Evolutionary conservation across 2,329 filamentous ascomycete species (phyloP).

Genomic region (Ophiostoma fasciatum): DNA sequence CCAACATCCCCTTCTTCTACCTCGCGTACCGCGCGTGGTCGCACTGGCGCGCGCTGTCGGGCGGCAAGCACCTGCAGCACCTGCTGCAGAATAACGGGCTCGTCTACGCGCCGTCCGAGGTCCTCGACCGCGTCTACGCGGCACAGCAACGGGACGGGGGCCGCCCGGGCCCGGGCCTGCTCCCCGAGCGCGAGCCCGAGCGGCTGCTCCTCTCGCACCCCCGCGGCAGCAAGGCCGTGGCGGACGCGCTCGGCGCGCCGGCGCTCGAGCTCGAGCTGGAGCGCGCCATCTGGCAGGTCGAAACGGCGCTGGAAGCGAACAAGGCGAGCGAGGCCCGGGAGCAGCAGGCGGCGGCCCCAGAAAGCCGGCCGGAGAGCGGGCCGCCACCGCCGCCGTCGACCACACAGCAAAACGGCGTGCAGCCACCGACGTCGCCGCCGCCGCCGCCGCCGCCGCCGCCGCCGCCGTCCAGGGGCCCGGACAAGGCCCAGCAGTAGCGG

Average conservation of each 20-base stretch:
- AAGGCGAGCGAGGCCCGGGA: no score
- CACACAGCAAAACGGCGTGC: no score
- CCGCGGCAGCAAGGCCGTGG: slow-evolving; percentile 18
- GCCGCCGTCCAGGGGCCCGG: no score
- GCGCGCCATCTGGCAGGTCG: slow-evolving; percentile 61
- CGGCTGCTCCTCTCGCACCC: slow-evolving; percentile 24
- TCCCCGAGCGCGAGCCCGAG: slow-evolving; percentile 24
- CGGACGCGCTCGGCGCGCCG: slow-evolving; percentile 46
- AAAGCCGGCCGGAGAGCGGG: not conserved
- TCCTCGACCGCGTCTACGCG: slow-evolving; percentile 61
- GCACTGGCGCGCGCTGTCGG: slow-evolving; percentile 74
- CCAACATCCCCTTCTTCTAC: slow-evolving; percentile 96
- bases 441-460: no score
- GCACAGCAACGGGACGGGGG: slow-evolving; percentile 12
- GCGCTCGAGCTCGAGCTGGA: slow-evolving; percentile 60
- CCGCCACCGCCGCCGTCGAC: no score
- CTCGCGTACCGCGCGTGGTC: slow-evolving; percentile 83
- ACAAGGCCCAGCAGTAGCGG: no score
- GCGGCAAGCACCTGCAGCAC: slow-evolving; percentile 73
- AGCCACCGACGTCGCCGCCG: no score
- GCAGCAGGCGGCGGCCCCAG: no score
- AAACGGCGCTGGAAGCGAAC: slow-evolving; percentile 32
- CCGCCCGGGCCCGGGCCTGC: slow-evolving; percentile 8
- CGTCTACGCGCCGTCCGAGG: slow-evolving; percentile 45
- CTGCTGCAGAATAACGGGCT: slow-evolving; percentile 62